Base-by-base conservation (phyloP, 176 grass and related monocot genomes). In the Rhynchospora pubera region DNA sequence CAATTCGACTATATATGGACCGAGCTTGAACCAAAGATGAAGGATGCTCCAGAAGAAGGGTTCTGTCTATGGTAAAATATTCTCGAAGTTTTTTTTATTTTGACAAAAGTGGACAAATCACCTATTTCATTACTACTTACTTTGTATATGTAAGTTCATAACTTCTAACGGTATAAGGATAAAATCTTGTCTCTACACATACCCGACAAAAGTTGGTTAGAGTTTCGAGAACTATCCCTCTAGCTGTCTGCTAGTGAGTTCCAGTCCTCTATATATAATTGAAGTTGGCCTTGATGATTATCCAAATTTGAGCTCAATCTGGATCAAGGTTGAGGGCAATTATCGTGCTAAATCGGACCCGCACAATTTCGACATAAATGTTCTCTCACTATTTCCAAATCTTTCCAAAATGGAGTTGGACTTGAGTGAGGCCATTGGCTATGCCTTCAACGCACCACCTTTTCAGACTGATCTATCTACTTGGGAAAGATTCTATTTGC, bases 251-350 rank as follows among this genome's bases (percentile, higher is more conserved):
- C 86, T 67, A 93, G 97, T 0, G 91, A 99, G 84, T 65, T 90
- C 7, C 89, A 96, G 24, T 88, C 78, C 42, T 92, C 93, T 15
- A 84, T n/a, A n/a, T n/a, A n/a, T 99, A 34, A 83, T 79, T 59
- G 62, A 87, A 75, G 87, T 87, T 0, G 90, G 92, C 3, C 84
- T 99, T 8, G 62, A 87, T 57, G 84, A 80, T 86, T 99, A 93
- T 28, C 92, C 97, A 7, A 60, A 84, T 63, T 91, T 99, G 48
- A 91, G 92, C 73, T 89, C 89, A 73, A 91, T 99, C 79, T 78
- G 82, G n/a, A 93, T 99, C 69, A 99, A 93, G 78, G 91, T 95
- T 69, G 97, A 99, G 70, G 97, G 97, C 10, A 92, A 99, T 87
- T 93, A 91, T 43, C 78, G 91, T 53, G 87, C 80, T 21, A 92